Base-by-base conservation (phyloP, 2,329 filamentous ascomycete genomes). In the Magnaporthiopsis poae region DNA sequence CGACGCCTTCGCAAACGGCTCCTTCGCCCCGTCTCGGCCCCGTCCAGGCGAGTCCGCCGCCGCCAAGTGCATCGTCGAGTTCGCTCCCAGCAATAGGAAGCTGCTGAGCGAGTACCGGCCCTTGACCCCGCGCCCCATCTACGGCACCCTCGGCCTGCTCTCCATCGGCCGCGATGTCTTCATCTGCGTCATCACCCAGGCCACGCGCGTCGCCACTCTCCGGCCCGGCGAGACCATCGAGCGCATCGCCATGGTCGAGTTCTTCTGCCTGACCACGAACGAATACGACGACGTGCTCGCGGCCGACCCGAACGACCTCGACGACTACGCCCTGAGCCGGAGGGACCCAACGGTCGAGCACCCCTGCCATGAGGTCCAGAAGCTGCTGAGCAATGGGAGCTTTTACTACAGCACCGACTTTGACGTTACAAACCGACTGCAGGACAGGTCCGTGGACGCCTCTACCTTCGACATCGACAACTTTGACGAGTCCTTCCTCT, bases 341-440 rank as follows among this genome's bases (percentile, higher is more conserved):
- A 84, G 86, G 71, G 92, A 97, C 61, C 80, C 86, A 60, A 78
- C 88, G 33, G 77, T 91, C 36, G 92, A 97, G 73, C 92, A 97
- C 76, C 95, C 95, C 8, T 98, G 94, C 76, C 81, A 92, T 72
- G 91, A 95, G 62, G 78, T 99, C 68, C 93, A 94, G 77, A 98
- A 96, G 81, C 84, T 99, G 56, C 81, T 99, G 66, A 90, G 91
- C 74, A 93, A 96, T 75, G 93, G 94, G 33, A 96, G 90, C 36
- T 99, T 99, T 75, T 99, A 98, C 76, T 99, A 97, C 79, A 97
- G 92, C 75, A 91, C 92, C n/a, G 92, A 98, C 76, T 99, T 99
- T 76, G 94, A 99, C 75, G 81, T 99, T 63, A 99, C 95, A 3
- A 93, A 96, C 77, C 86, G 95, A 71, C 80, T 98, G 69, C 95